These are phyloP conservation scores for Thermoascus crustaceus DNA, from an alignment of 2,329 filamentous ascomycete genomes.

Conservation along the genomic window DNA sequence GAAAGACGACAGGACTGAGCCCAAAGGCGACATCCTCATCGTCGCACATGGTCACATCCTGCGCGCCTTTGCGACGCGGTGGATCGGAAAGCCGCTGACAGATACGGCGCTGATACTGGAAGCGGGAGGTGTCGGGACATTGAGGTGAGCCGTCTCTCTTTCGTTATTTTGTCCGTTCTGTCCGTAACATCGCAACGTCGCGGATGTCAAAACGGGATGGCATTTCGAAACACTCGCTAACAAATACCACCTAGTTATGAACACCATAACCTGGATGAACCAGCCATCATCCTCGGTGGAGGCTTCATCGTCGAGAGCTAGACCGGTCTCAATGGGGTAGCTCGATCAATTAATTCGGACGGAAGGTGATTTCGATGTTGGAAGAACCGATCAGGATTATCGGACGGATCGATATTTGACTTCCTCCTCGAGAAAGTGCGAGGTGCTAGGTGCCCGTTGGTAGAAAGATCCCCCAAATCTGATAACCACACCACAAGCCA, in stretches of 20 bases:
- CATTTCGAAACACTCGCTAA: neutral
- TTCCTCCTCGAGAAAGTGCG: no score
- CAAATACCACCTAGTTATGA: conserved; percentile 54
- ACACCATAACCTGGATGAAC: conserved; percentile 68
- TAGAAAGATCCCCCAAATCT: no score
- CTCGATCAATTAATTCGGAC: no score
- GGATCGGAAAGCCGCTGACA: conserved; percentile 64
- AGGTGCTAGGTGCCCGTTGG: no score
- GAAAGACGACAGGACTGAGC: no score
- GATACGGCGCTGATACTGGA: conserved; percentile 78
- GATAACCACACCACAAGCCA: no score
- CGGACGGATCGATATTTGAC: no score
- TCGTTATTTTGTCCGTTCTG: neutral
- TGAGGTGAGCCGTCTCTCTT: conserved; percentile 54
- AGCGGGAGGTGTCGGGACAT: conserved; percentile 71
- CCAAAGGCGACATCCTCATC: conserved; percentile 62
- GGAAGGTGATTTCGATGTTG: no score
- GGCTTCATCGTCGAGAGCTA: conserved; percentile 48
- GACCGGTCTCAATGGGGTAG: conserved; percentile 20
- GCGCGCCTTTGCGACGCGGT: conserved; percentile 78
- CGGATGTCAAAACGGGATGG: no score
- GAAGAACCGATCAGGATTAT: no score
- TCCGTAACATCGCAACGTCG: neutral
- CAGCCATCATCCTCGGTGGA: conserved; percentile 69
- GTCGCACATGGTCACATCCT: conserved; percentile 89